Percentiles rank a stretch among this genome's conserved stretches.
Conservation (phyloP, 176 grass and related monocot species). For the Carex pumila region DNA sequence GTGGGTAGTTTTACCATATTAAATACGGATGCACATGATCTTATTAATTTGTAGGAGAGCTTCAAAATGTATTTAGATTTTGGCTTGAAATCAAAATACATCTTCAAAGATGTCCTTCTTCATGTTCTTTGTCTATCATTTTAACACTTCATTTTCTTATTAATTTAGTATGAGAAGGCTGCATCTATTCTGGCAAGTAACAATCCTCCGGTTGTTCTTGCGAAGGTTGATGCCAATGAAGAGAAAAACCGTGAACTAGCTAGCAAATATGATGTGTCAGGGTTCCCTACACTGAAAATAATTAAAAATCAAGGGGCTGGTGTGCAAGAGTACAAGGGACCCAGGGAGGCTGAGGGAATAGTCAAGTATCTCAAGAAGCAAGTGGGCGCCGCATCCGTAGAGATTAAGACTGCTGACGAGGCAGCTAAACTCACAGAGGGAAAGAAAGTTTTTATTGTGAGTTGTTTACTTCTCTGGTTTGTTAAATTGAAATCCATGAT, state of each 20-base stretch:
- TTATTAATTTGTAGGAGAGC: background rate
- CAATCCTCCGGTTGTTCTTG: constrained; percentile 73
- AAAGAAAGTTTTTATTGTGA: constrained; percentile 76
- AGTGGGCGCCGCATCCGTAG: constrained; percentile 73
- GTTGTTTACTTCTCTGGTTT: background rate
- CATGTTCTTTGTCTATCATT: background rate
- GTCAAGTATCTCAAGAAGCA: constrained; percentile 90
- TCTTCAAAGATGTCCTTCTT: background rate
- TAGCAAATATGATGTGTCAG: constrained; percentile 56
- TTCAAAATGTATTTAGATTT: background rate
- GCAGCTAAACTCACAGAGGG: constrained; percentile 31
- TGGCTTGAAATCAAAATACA: background rate
- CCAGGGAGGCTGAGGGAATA: constrained; percentile 81
- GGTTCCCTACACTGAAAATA: constrained; percentile 95
- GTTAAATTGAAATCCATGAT: background rate
- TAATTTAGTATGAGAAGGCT: constrained; percentile 92
- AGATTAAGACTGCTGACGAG: constrained; percentile 68
- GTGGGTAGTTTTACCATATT: background rate
- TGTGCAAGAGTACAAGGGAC: constrained; percentile 89
- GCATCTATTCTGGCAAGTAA: constrained; percentile 57
- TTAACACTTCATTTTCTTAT: background rate
- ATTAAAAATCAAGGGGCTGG: constrained; percentile 65
- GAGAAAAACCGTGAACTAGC: constrained; percentile 63
- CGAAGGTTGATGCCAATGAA: constrained; percentile 78
- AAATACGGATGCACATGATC: background rate